A percentile compares a stretch with the other conserved stretches of the same genome.
Evolutionary conservation across 2,329 filamentous ascomycete species (phyloP).

Genomic region (Canariomyces notabilis): DNA sequence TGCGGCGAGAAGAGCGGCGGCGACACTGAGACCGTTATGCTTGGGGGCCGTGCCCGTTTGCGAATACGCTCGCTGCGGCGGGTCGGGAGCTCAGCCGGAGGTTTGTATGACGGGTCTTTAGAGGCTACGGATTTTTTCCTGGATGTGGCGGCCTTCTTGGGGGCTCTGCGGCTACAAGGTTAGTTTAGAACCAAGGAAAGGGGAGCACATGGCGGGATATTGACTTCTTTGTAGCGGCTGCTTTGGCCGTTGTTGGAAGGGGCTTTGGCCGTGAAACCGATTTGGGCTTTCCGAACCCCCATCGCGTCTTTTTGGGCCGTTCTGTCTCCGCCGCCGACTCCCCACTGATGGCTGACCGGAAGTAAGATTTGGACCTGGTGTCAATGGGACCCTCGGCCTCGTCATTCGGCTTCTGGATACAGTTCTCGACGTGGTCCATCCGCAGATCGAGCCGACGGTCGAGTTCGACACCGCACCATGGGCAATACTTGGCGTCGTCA

Average conservation of each 20-base stretch:
- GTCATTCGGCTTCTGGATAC: not conserved
- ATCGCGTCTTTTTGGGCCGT: no score
- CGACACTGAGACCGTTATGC: no score
- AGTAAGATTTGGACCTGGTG: not conserved
- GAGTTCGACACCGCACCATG: conserved; percentile 15
- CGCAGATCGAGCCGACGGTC: not conserved
- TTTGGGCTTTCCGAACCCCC: no score
- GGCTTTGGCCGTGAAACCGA: no score
- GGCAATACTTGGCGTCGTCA: conserved; percentile 12
- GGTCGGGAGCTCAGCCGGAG: not conserved
- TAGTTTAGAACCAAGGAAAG: not conserved
- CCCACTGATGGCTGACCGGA: not conserved
- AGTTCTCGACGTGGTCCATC: not conserved
- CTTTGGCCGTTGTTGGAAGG: not conserved
- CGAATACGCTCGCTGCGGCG: not conserved
- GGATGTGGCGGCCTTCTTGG: no score
- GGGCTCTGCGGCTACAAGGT: not conserved
- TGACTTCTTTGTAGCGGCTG: not conserved
- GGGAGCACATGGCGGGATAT: not conserved
- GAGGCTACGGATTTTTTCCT: not conserved
- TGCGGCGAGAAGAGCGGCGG: no score
- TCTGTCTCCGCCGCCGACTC: not conserved
- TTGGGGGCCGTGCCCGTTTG: no score
- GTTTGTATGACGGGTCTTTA: not conserved
- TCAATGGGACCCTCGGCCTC: conserved; percentile 7